Percentiles rank a stretch among this genome's conserved stretches.
Conservation (phyloP, 2,329 filamentous ascomycete genomes). For the Microthyrium microscopicum region DNA sequence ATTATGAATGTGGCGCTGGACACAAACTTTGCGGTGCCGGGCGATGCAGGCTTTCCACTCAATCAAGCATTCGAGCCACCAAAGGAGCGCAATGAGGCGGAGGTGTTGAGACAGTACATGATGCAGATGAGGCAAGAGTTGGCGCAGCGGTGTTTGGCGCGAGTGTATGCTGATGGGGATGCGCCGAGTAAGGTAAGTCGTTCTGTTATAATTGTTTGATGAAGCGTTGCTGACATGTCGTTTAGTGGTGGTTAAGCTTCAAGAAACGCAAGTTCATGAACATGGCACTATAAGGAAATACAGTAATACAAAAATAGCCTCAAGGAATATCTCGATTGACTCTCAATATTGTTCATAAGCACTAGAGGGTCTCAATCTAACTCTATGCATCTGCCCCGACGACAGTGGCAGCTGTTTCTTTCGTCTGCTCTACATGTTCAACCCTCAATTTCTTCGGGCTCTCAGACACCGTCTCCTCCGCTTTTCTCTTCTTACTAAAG, state of each 20-base stretch:
- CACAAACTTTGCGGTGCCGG: conserved; percentile 81
- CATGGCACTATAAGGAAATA: conserved; percentile 45
- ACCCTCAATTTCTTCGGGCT: neutral
- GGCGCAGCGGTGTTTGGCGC: conserved; percentile 61
- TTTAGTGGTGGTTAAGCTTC: conserved; percentile 97
- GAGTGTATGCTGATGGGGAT: conserved; percentile 64
- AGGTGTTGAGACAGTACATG: conserved; percentile 75
- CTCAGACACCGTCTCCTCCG: conserved; percentile 1
- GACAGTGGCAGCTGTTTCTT: no score
- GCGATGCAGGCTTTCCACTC: conserved; percentile 79
- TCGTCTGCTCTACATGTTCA: no score
- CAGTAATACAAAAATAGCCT: no score
- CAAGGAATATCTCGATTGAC: no score
- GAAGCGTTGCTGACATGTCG: conserved; percentile 14
- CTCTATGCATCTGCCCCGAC: no score
- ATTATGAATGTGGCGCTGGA: conserved; percentile 85
- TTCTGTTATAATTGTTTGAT: conserved; percentile 3
- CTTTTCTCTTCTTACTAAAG: conserved; percentile 51
- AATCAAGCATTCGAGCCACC: conserved; percentile 96
- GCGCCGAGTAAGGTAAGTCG: conserved; percentile 43
- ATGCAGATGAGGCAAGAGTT: conserved; percentile 88
- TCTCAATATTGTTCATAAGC: no score
- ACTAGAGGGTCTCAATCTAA: no score
- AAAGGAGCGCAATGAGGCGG: conserved; percentile 71
- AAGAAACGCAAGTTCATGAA: conserved; percentile 99